Evolutionary conservation across 2,329 filamentous ascomycete species (phyloP), one percentile per base, ranked within the genome.

Genomic region (Aspergillus felis): DNA sequence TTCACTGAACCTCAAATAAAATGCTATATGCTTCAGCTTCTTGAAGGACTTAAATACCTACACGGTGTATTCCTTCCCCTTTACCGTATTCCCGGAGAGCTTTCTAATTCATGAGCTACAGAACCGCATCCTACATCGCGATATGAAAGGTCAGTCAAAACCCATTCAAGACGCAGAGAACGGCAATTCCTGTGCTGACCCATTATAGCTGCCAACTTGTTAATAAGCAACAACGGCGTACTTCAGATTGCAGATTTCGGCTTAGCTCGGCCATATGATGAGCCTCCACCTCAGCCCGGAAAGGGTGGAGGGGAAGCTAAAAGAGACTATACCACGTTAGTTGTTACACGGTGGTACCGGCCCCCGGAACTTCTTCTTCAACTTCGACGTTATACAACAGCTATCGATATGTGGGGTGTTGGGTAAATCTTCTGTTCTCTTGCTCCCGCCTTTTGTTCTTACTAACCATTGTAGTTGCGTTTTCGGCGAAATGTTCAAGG

Each of bases 211-310:
- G 94, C 94, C 69, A 99, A 99, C 71, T 82, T 99, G 32, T 84
- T 99, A 58, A 99, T 99, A 76, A 96, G 90, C 78, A 97, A 99
- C 75, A 83, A 86, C 55, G 94, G 94, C 24, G 88, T 96, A 56
- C 83, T 99, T 10, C 93, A 97, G 74, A 97, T 99, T 75, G 94
- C 92, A 46, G 94, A 99, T 79, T 99, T 99, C 68, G 94, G 94
- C 66, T 83, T 99, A 35, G 94, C 94, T 7, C 84, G 94, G 68
- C 90, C 96, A 67, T 99, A 96, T 71, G 92, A 97, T 61, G 94
- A 95, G 47, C 82, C 84, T 0, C 86, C 88, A 4, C 94, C 94
- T 2, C 84, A 86, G 56, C 79, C 89, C 25, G 92, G 92, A 0
- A 83, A 83, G 58, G 90, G 92, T 41, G 91, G 91, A 60, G 93